These are phyloP conservation scores for Aschersonia sp. DNA, from an alignment of 2,329 filamentous ascomycete species.

Conservation along the genomic window DNA sequence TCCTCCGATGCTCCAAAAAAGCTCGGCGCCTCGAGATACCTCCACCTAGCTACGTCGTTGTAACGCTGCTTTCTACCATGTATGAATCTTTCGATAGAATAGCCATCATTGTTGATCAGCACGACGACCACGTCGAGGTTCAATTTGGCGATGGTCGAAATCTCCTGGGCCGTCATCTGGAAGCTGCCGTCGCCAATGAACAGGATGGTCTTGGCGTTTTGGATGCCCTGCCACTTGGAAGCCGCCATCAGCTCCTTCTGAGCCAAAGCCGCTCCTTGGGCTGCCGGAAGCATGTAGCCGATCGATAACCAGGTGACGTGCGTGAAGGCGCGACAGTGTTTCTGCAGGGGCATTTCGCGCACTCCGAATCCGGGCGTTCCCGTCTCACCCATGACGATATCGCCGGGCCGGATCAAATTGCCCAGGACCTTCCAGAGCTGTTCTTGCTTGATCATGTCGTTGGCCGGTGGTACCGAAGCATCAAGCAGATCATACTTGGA, in stretches of 20 bases:
- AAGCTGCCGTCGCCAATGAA: constrained; percentile 51
- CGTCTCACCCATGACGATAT: constrained; percentile 43
- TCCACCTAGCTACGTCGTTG: constrained; percentile 40
- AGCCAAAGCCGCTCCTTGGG: constrained; percentile 40
- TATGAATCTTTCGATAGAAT: constrained; percentile 43
- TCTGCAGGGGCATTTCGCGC: constrained; percentile 33
- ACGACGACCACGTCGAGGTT: constrained; percentile 34
- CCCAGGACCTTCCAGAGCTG: constrained; percentile 31
- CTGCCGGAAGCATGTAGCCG: constrained; percentile 44
- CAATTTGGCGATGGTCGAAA: constrained; percentile 46
- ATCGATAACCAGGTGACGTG: constrained; percentile 45
- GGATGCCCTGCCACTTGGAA: constrained; percentile 6
- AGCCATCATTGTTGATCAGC: constrained; percentile 44
- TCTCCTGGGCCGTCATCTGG: constrained; percentile 51
- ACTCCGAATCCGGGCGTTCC: constrained; percentile 42
- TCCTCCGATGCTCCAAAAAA: constrained; percentile 27
- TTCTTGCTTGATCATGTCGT: constrained; percentile 17
- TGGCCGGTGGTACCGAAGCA: not conserved
- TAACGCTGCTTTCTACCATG: constrained; percentile 38
- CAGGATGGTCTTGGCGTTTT: constrained; percentile 28
- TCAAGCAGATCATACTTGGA: constrained; percentile 10
- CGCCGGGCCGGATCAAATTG: constrained; percentile 32
- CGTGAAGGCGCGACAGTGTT: constrained; percentile 29
- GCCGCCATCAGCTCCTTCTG: constrained; percentile 24
- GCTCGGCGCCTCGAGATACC: constrained; percentile 30